Conservation (phyloP, 2,329 filamentous ascomycete genomes). For the Alternaria tenuissima region DNA sequence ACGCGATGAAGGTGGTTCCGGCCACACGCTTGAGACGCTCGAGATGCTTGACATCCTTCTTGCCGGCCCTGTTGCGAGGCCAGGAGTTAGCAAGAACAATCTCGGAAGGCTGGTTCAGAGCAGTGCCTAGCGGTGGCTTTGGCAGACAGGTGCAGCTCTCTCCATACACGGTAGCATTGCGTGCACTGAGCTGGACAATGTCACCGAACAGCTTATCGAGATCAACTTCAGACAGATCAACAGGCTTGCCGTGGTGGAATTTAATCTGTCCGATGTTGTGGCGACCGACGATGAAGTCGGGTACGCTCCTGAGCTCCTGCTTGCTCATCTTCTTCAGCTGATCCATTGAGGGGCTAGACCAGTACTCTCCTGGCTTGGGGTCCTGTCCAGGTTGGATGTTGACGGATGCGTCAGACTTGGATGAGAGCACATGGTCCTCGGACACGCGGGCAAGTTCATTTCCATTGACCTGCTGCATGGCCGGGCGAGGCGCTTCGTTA, state of each 20-base stretch:
- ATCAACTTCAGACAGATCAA: conserved; percentile 82
- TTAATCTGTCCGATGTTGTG: conserved; percentile 80
- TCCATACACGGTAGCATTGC: conserved; percentile 87
- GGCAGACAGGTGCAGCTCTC: conserved; percentile 56
- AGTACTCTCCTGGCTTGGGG: conserved; percentile 78
- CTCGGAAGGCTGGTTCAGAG: conserved; percentile 87
- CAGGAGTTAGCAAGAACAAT: conserved; percentile 93
- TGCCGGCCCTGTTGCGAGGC: conserved; percentile 77
- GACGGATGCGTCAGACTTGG: conserved; percentile 43
- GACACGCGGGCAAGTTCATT: conserved; percentile 82
- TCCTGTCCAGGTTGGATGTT: conserved; percentile 50
- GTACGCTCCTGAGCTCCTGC: conserved; percentile 77
- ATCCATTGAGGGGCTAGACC: conserved; percentile 78
- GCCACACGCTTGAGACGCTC: conserved; percentile 79
- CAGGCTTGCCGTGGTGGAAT: conserved; percentile 67
- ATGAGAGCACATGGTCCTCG: conserved; percentile 67
- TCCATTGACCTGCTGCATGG: conserved; percentile 76
- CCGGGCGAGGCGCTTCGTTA: conserved; percentile 57
- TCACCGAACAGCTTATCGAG: conserved; percentile 80
- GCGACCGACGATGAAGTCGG: conserved; percentile 82
- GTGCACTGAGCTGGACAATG: conserved; percentile 78
- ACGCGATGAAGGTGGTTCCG: conserved; percentile 83
- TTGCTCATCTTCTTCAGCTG: conserved; percentile 82
- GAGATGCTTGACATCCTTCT: conserved; percentile 80
- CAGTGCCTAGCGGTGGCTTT: conserved; percentile 86